Evolutionary conservation across 2,329 filamentous ascomycete species (phyloP).

Genomic region (Incumbomyces lentus): DNA sequence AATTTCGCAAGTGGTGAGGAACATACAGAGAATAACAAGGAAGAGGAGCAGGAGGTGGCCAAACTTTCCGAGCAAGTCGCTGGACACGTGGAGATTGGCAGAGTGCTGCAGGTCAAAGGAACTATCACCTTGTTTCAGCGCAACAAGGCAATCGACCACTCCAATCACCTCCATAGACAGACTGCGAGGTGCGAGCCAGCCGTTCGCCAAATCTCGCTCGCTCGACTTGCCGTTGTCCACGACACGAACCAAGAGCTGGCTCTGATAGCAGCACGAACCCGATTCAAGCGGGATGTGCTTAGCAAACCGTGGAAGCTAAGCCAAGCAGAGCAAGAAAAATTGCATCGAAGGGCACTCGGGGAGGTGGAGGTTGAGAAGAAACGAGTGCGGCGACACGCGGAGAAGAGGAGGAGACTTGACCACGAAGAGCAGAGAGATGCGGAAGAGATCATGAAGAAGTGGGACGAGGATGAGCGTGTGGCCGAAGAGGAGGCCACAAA

Average conservation of each 20-base stretch:
- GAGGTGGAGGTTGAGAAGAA: conserved; percentile 30
- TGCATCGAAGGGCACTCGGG: conserved; percentile 32
- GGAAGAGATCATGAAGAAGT: conserved; percentile 21
- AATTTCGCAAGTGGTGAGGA: neutral
- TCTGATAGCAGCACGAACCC: conserved; percentile 42
- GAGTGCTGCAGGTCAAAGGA: conserved; percentile 47
- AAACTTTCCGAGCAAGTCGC: conserved; percentile 10
- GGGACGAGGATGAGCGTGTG: conserved; percentile 32
- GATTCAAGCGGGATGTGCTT: conserved; percentile 42
- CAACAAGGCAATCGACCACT: neutral
- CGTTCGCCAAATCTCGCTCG: conserved; percentile 1
- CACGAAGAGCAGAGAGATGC: conserved; percentile 32
- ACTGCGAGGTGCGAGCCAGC: neutral
- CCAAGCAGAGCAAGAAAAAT: conserved; percentile 31
- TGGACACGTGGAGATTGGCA: conserved; percentile 40
- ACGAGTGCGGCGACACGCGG: conserved; percentile 23
- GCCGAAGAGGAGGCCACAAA: conserved; percentile 26
- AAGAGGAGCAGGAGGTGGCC: conserved; percentile 1
- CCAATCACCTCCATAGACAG: neutral
- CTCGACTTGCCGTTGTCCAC: conserved; percentile 39
- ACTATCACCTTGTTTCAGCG: conserved; percentile 42
- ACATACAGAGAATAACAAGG: neutral
- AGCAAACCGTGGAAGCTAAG: conserved; percentile 44
- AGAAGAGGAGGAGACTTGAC: conserved; percentile 23
- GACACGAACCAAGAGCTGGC: conserved; percentile 46